Base-by-base conservation (phyloP, 2,329 filamentous ascomycete species). In the Chrysoporthe austroafricana region DNA sequence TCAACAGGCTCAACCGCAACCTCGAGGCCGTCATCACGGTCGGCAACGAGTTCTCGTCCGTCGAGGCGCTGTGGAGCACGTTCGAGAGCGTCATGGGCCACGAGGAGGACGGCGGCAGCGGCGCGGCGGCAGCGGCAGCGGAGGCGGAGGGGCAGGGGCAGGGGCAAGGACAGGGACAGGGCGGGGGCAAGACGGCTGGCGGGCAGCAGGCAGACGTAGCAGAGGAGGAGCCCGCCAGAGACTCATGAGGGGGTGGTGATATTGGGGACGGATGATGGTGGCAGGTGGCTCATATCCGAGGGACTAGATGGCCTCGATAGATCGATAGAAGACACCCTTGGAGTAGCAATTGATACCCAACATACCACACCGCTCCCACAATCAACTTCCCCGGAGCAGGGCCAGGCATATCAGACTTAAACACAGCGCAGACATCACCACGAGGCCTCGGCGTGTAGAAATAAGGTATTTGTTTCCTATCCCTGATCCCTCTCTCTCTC, bases 61-160 rank as follows among this genome's bases (percentile, higher is more conserved):
- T 99, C 56, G 96, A 99, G 79, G 94, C 93, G 42, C 85, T 99
- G 18, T 99, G 96, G 96, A 96, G 92, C 50, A 93, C 97, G 75
- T 98, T 99, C 76, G 96, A 99, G 81, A 92, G 90, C 72, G 94
- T 98, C 73, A 98, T 97, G 94, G 92, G 88, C 9, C 92, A 91
- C 74, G 86, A 91, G 66, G 80, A 81, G 2, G 82, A 80, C 59
- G 39, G n/a, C 59, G 39, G n/a, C 7, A 13, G 11, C 36, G 16
- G 11, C n/a, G n/a, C n/a, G n/a, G n/a, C n/a, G 3, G 7, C n/a
- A 32, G 36, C 13, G n/a, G 36, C 3, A 34, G 18, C 14, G 54
- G 26, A 21, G 18, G 57, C 57, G 39, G n/a, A n/a, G n/a, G 36
- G 5, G 4, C 39, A 26, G n/a, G 34, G 18, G 34, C 14, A 73